Conservation (phyloP, 2,329 filamentous ascomycete species). For the Hysterium pulicare region DNA sequence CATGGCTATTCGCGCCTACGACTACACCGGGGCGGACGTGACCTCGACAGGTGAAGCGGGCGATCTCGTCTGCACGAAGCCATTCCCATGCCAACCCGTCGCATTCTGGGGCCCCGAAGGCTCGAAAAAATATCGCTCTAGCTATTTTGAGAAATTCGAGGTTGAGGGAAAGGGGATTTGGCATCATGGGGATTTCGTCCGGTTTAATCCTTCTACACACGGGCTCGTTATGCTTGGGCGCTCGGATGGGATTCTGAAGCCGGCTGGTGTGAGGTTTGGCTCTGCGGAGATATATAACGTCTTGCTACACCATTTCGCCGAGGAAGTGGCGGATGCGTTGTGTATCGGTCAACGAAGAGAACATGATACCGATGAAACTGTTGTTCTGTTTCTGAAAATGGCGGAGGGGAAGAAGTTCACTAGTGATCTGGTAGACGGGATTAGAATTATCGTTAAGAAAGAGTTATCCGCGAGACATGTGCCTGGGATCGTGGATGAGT, state of each 20-base stretch:
- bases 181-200: slow-evolving; percentile 94
- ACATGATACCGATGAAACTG: slow-evolving; percentile 76
- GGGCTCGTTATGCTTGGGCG: slow-evolving; percentile 88
- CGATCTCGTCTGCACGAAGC: slow-evolving; percentile 79
- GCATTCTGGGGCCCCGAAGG: slow-evolving; percentile 78
- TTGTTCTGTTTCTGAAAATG: slow-evolving; percentile 86
- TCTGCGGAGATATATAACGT: slow-evolving; percentile 96
- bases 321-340: slow-evolving; percentile 77
- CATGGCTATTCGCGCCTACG: slow-evolving; percentile 50
- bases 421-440: slow-evolving; percentile 57
- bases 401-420: slow-evolving; percentile 55
- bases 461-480: slow-evolving; percentile 89
- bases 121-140: slow-evolving; percentile 71
- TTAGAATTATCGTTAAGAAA: slow-evolving; percentile 66
- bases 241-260: slow-evolving; percentile 90
- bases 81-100: slow-evolving; percentile 89
- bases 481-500: slow-evolving; percentile 76
- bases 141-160: slow-evolving; percentile 84
- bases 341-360: slow-evolving; percentile 75
- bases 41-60: slow-evolving; percentile 66
- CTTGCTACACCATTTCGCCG: slow-evolving; percentile 76
- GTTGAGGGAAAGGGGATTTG: slow-evolving; percentile 59
- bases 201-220: slow-evolving; percentile 66
- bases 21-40: slow-evolving; percentile 56
- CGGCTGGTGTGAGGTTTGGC: slow-evolving; percentile 85